These are phyloP conservation scores for Penicillium sp. DNA, from an alignment of 2,329 filamentous ascomycete species.

Conservation along the genomic window DNA sequence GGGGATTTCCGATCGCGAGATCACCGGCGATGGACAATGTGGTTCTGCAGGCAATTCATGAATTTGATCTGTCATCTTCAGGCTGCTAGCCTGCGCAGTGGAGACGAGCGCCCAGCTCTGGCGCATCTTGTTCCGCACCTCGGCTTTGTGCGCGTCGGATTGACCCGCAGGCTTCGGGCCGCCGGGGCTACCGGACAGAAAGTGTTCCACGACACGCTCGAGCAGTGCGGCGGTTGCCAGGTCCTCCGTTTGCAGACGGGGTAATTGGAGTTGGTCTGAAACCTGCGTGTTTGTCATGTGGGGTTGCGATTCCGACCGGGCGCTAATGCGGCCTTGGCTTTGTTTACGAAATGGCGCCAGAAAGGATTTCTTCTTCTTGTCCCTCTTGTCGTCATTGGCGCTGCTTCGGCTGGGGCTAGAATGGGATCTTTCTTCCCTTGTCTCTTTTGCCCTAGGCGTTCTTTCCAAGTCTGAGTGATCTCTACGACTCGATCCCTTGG, in stretches of 20 bases:
- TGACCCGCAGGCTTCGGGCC: background rate
- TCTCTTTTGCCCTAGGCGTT: background rate
- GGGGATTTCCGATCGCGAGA: background rate
- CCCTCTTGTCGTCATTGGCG: background rate
- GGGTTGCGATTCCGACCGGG: conserved; percentile 5
- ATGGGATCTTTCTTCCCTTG: background rate
- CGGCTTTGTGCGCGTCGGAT: background rate
- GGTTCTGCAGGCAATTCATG: conserved; percentile 37
- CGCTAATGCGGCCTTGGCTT: background rate
- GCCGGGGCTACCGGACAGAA: conserved; percentile 1
- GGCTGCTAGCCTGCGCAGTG: conserved; percentile 22
- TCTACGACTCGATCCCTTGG: background rate
- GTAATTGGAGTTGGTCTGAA: conserved; percentile 17
- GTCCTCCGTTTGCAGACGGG: conserved; percentile 21
- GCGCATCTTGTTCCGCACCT: conserved; percentile 14
- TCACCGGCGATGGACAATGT: conserved; percentile 18
- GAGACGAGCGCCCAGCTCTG: conserved; percentile 16
- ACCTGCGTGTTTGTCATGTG: background rate
- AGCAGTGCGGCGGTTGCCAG: conserved; percentile 4
- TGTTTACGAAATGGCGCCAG: conserved; percentile 3
- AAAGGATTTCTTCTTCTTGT: conserved; percentile 4
- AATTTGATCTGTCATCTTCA: conserved; percentile 25
- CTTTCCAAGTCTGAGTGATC: background rate
- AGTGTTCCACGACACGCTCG: conserved; percentile 5
- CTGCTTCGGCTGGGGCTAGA: background rate